Conservation (phyloP, 306 rosid genomes). For the Casuarina cunninghamiana region DNA sequence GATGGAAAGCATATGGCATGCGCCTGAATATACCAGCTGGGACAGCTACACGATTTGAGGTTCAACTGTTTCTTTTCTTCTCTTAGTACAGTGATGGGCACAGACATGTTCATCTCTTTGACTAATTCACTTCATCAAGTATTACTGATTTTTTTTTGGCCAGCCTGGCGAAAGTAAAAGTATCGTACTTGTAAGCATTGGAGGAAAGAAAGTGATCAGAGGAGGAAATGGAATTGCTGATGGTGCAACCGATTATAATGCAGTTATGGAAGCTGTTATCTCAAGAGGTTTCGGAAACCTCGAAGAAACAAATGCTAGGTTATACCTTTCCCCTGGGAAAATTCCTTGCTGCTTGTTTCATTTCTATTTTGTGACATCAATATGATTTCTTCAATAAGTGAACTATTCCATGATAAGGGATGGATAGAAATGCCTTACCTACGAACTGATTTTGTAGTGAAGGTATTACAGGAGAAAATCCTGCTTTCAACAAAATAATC, state of each 20-base stretch:
- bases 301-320: constrained; percentile 71
- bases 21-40: constrained; percentile 90
- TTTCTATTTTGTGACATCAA: constrained; percentile 15
- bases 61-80: constrained; percentile 14
- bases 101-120: constrained; percentile 6
- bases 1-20: constrained; percentile 78
- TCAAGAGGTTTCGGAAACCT: constrained; percentile 43
- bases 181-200: constrained; percentile 74
- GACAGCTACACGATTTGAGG: constrained; percentile 90
- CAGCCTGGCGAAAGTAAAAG: constrained; percentile 87
- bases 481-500: constrained; percentile 46
- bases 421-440: constrained; percentile 30
- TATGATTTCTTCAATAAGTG: constrained; percentile 20
- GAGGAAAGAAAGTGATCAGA: constrained; percentile 75
- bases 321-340: constrained; percentile 21
- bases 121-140: constrained; percentile 16
- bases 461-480: constrained; percentile 64
- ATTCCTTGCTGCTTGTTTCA: constrained; percentile 20
- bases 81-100: constrained; percentile 1
- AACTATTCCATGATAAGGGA: constrained; percentile 20
- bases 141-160: constrained; percentile 26
- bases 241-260: constrained; percentile 56
- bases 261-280: constrained; percentile 52
- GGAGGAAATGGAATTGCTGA: constrained; percentile 80
- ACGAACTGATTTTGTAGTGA: constrained; percentile 62